phyloP scores from a whole-genome alignment of 345 rosid genomes.

The Mercurialis annua region DNA sequence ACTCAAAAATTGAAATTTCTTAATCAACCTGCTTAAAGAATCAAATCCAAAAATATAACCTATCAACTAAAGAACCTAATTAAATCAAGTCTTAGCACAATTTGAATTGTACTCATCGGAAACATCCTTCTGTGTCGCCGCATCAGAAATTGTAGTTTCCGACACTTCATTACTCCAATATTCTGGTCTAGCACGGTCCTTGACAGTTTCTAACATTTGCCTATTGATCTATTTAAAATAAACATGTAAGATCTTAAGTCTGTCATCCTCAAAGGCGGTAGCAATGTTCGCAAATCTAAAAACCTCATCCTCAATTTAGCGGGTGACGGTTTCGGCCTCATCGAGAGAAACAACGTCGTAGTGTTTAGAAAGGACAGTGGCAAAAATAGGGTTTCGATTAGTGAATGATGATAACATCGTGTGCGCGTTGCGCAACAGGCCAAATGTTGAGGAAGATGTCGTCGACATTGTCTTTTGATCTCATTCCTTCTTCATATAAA shows the following conservation, averaged over 20 bases:
- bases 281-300: constrained; percentile 47
- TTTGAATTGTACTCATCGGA: no score
- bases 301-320: constrained; percentile 76
- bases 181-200: constrained; percentile 38
- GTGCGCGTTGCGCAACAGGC: constrained; percentile 93
- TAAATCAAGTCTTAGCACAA: constrained; percentile 41
- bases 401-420: constrained; percentile 69
- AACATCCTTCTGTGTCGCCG: constrained; percentile 7
- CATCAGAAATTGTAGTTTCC: constrained; percentile 9
- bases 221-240: constrained; percentile 90
- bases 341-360: constrained; percentile 62
- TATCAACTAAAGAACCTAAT: constrained; percentile 30
- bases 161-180: constrained; percentile 10
- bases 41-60: no score
- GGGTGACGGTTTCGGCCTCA: constrained; percentile 57
- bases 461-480: no score
- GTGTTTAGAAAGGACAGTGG: constrained; percentile 83
- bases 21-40: no score
- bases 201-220: constrained; percentile 76
- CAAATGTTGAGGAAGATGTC: constrained; percentile 62
- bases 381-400: constrained; percentile 66
- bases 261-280: constrained; percentile 59
- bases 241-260: constrained; percentile 76
- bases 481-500: no score
- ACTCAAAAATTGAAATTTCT: no score